Evolutionary conservation across 2,329 filamentous ascomycete genomes (phyloP), one percentile per base, ranked within the genome.

Genomic region (Colletotrichum sp.): DNA sequence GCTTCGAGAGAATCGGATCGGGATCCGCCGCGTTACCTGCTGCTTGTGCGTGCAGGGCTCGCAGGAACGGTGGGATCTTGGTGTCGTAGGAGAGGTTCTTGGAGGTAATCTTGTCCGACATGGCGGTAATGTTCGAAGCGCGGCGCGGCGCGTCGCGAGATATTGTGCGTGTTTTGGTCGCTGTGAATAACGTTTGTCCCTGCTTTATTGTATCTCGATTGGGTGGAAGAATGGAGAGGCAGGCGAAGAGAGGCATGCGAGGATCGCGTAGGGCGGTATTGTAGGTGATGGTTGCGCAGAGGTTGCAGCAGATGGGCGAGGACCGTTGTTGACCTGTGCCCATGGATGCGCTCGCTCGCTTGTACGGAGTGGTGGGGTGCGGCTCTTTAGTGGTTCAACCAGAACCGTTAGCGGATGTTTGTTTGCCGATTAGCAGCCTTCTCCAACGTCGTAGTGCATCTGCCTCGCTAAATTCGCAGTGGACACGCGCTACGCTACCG

Each of bases 21-120:
- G 90, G 85, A 47, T 88, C 83, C 80, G 86, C 82, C 79, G 82
- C 80, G 85, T 86, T 69, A 82, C 84, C 76, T 80, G 86, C 79
- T 84, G 86, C 78, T 81, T 91, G 83, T 77, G 89, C 86, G 84
- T 88, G 87, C 29, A 92, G 85, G 21, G 86, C 85, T 33, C 87
- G 87, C 66, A 93, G 89, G 81, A 93, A 93, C 7, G 91, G 90
- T 24, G 91, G 91, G 21, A 91, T 87, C 8, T 86, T 84, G 55
- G 81, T 82, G 84, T 89, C 87, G 87, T 94, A 95, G 72, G 88
- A 87, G 63, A 95, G 88, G 82, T 94, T 92, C 79, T 94, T 94
- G 78, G 90, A 86, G 67, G 91, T 94, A 80, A 94, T 93, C 79
- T 92, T 93, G 43, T 87, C 84, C 8, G 87, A 83, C 87, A 88